A percentile compares a stretch with the other conserved stretches of the same genome.
Evolutionary conservation across 2,329 filamentous ascomycete genomes (phyloP).

Genomic region (Pyricularia pennisetigena): DNA sequence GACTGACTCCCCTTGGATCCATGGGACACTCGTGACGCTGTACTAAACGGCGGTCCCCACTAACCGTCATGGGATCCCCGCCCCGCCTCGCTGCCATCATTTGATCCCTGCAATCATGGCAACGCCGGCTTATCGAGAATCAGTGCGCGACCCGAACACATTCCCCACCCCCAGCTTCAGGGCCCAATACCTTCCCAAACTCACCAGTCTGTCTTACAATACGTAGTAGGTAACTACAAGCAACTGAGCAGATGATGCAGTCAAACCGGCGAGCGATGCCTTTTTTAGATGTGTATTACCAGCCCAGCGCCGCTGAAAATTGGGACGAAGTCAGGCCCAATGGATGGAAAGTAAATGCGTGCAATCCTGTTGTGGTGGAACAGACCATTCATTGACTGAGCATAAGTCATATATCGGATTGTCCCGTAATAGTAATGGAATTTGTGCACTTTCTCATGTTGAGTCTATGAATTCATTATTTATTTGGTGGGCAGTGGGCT

Average conservation of each 20-base stretch:
- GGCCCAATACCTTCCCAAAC: not conserved
- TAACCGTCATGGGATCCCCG: not conserved
- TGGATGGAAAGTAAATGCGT: not conserved
- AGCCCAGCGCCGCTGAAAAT: not conserved
- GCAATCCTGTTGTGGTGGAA: not conserved
- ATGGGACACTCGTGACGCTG: not conserved
- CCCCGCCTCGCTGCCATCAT: conserved; percentile 2
- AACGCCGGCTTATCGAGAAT: not conserved
- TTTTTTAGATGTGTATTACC: not conserved
- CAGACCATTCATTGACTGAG: not conserved
- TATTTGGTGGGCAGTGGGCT: no score
- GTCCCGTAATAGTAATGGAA: not conserved
- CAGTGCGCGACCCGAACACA: not conserved
- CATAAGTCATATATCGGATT: not conserved
- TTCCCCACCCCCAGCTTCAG: not conserved
- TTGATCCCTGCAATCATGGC: conserved; percentile 4
- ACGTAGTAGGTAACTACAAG: not conserved
- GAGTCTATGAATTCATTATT: not conserved
- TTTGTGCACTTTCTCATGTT: not conserved
- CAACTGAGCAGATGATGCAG: not conserved
- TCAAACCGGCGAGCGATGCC: not conserved
- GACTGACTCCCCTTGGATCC: not conserved
- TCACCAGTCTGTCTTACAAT: not conserved
- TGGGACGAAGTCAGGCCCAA: not conserved
- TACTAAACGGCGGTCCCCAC: not conserved